phyloP scores from a whole-genome alignment of 2,329 filamentous ascomycete genomes.

The Ascocoryne sarcoides region DNA sequence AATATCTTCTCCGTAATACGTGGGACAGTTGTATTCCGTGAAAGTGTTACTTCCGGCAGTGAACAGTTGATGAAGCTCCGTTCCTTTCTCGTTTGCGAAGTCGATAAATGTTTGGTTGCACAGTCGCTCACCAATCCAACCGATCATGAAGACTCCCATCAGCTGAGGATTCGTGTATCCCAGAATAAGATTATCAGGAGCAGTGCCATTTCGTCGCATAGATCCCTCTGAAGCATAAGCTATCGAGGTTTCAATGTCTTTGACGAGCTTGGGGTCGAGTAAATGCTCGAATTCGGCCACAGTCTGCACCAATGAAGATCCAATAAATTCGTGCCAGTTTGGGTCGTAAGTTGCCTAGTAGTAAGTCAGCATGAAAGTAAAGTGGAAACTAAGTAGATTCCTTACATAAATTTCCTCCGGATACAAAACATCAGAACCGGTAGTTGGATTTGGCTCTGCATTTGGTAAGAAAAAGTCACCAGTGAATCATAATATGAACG shows the following conservation, averaged over 20 bases:
- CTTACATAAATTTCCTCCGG: constrained; percentile 30
- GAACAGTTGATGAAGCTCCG: constrained; percentile 48
- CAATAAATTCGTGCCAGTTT: constrained; percentile 56
- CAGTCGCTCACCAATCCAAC: constrained; percentile 46
- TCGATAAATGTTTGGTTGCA: constrained; percentile 50
- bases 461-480: background rate
- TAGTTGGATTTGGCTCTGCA: constrained; percentile 28
- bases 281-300: constrained; percentile 48
- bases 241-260: constrained; percentile 43
- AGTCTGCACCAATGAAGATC: constrained; percentile 47
- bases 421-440: too few species aligned
- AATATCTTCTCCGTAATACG: constrained; percentile 50
- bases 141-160: constrained; percentile 51
- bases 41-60: constrained; percentile 37
- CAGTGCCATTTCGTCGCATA: constrained; percentile 49
- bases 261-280: constrained; percentile 29
- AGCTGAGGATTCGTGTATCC: constrained; percentile 34
- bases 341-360: constrained; percentile 48
- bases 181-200: constrained; percentile 34
- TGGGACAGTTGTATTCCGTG: constrained; percentile 45
- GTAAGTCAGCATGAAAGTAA: background rate
- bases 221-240: constrained; percentile 48
- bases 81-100: constrained; percentile 45
- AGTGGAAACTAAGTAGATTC: too few species aligned
- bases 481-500: background rate